Percentiles rank a stretch among this genome's conserved stretches.
Evolutionary conservation across 2,329 filamentous ascomycete genomes (phyloP).

Genomic region (Blastomyces silverae): DNA sequence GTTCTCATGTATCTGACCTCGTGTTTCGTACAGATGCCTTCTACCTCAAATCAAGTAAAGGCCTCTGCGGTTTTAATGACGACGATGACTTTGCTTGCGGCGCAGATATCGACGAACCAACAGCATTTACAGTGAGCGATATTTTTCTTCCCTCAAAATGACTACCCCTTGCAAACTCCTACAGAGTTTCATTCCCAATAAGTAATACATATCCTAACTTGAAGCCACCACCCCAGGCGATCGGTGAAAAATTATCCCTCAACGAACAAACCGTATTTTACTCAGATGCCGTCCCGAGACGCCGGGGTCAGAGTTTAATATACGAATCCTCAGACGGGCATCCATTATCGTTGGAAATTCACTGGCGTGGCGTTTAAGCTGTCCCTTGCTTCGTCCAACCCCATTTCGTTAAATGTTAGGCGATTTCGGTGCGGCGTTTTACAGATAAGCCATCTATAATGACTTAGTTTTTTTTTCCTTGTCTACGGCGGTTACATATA

Average conservation of each 20-base stretch:
- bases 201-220: neutral
- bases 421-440: neutral
- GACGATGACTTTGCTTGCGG: constrained; percentile 52
- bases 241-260: constrained; percentile 32
- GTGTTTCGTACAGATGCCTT: constrained; percentile 33
- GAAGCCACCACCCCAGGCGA: constrained; percentile 22
- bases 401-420: neutral
- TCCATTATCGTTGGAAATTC: constrained; percentile 31
- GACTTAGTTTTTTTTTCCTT: neutral
- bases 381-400: neutral
- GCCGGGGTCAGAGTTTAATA: constrained; percentile 31
- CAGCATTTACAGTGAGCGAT: constrained; percentile 30
- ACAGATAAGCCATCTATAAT: neutral
- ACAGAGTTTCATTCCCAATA: neutral
- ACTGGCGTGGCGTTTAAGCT: constrained; percentile 26
- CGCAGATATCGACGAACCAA: constrained; percentile 26
- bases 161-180: neutral
- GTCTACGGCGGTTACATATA: neutral
- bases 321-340: constrained; percentile 29
- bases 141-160: neutral
- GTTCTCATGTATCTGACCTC: constrained; percentile 29
- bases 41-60: constrained; percentile 54
- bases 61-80: constrained; percentile 49
- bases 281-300: constrained; percentile 35
- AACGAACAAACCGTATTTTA: constrained; percentile 34